A percentile compares a stretch with the other conserved stretches of the same genome.
phyloP scores from a whole-genome alignment of 2,329 filamentous ascomycete species.

The Raffaelea albimanens region DNA sequence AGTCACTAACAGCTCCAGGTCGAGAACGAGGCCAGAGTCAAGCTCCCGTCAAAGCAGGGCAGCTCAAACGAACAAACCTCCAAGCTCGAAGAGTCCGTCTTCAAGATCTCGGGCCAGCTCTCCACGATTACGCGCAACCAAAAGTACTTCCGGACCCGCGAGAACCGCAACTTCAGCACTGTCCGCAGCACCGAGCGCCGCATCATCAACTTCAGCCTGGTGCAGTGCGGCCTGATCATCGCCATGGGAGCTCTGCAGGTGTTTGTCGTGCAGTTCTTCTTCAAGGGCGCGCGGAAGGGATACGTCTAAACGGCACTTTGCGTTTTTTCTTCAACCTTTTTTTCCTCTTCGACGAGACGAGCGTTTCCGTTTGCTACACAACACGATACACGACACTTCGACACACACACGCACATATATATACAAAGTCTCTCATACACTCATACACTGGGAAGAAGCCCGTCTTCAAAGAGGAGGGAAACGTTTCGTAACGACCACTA shows the following conservation, averaged over 20 bases:
- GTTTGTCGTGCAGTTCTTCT: constrained; percentile 97
- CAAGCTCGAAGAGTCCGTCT: constrained; percentile 83
- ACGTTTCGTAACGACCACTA: too few relatives aligned
- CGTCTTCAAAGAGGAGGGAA: too few relatives aligned
- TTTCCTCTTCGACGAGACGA: too few relatives aligned
- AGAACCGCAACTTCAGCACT: constrained; percentile 98
- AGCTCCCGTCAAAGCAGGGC: constrained; percentile 81
- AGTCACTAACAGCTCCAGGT: constrained; percentile 49
- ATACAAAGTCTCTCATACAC: too few relatives aligned
- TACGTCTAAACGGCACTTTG: constrained; percentile 44
- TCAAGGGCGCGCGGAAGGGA: constrained; percentile 70
- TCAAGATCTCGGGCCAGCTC: constrained; percentile 86
- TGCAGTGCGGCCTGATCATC: constrained; percentile 85
- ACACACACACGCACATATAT: too few relatives aligned
- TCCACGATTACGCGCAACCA: constrained; percentile 95
- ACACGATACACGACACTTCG: too few relatives aligned
- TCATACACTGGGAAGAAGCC: too few relatives aligned
- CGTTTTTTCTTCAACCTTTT: too few relatives aligned
- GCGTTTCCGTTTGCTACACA: too few relatives aligned
- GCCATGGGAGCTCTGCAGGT: constrained; percentile 95
- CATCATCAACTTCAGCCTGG: constrained; percentile 95
- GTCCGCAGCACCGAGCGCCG: constrained; percentile 90
- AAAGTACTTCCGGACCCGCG: constrained; percentile 97
- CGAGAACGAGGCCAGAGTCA: constrained; percentile 77
- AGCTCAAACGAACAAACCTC: constrained; percentile 82